Base-by-base conservation (phyloP, 2,329 filamentous ascomycete species). In the Macroventuria anomochaeta region DNA sequence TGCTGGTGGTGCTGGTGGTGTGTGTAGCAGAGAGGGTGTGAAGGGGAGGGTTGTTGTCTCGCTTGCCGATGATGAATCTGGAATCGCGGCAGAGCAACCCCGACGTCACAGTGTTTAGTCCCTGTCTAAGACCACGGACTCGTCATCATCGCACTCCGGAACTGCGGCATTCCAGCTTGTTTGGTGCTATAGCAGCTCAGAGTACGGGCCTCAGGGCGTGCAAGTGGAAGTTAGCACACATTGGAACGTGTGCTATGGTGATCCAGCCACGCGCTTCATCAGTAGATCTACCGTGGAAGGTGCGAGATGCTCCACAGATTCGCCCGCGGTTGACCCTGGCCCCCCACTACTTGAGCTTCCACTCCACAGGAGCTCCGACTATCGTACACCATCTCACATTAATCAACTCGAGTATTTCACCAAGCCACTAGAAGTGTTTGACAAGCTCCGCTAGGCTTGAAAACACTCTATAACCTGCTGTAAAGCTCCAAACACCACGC, bases 101-200 rank as follows among this genome's bases (percentile, higher is more conserved):
- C 26, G 44, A 54, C 51, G 46, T 54, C 51, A 54, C 51, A 43
- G 42, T 53, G 43, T 48, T 53, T 53, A 44, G 51, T 44, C 26
- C 32, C 23, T 41, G 44, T 39, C 44, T 42, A 21, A 36, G 39
- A 49, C 26, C 13, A 23, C 34, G 33, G 23, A 40, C 33, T 49
- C 46, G 44, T 40, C 51, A 43, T 54, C 44, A 49, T 38, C 34
- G 12, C 44, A 32, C 39, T 7, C 40, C 23, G 39, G 44, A 32
- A 40, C 12, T 20, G 31, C 51, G 38, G 32, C 32, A 43, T 26
- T 28, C 28, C 32, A 18, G 39, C 39, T 36, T 23, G 25, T 25
- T 13, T 33, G 18, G n/a, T 32, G 20, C 13, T 20, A 3, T n/a
- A 28, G n/a, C 26, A 33, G 51, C 51, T 20, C 31, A 20, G 1